A percentile compares a stretch with the other conserved stretches of the same genome.
Evolutionary conservation across 441 rosid species (phyloP).

Genomic region (Arabidopsis lyrata): DNA sequence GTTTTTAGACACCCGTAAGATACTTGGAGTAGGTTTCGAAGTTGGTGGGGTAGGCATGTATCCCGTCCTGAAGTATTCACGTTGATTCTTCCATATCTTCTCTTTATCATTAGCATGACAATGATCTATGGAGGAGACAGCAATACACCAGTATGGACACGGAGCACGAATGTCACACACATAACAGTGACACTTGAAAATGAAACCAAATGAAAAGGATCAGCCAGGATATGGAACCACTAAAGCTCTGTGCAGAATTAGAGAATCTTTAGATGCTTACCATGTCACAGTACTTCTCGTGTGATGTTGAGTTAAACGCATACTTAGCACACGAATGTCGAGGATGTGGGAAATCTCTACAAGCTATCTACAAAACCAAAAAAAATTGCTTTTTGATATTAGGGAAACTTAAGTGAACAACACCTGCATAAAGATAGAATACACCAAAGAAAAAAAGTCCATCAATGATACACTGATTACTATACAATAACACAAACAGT

Average conservation of each 20-base stretch:
- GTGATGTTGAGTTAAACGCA: conserved; percentile 66
- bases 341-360: conserved; percentile 92
- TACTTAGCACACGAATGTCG: conserved; percentile 79
- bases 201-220: conserved; percentile 12
- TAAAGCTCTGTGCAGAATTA: background rate
- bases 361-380: conserved; percentile 71
- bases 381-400: background rate
- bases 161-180: conserved; percentile 89
- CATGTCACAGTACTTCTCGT: conserved; percentile 68
- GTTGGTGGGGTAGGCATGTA: conserved; percentile 39
- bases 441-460: background rate
- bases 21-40: conserved; percentile 35
- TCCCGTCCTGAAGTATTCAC: conserved; percentile 56
- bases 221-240: background rate
- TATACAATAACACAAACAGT: too few relatives aligned
- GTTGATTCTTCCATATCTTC: conserved; percentile 64
- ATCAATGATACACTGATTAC: conserved; percentile 4
- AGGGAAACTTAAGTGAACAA: conserved; percentile 17
- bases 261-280: conserved; percentile 44
- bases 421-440: conserved; percentile 16
- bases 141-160: conserved; percentile 69
- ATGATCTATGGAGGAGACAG: conserved; percentile 56
- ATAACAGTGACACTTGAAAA: conserved; percentile 87
- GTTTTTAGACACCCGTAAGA: conserved; percentile 29
- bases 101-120: conserved; percentile 88